Base-by-base conservation (phyloP, 2,329 filamentous ascomycete species). In the Phialocephala sp. region DNA sequence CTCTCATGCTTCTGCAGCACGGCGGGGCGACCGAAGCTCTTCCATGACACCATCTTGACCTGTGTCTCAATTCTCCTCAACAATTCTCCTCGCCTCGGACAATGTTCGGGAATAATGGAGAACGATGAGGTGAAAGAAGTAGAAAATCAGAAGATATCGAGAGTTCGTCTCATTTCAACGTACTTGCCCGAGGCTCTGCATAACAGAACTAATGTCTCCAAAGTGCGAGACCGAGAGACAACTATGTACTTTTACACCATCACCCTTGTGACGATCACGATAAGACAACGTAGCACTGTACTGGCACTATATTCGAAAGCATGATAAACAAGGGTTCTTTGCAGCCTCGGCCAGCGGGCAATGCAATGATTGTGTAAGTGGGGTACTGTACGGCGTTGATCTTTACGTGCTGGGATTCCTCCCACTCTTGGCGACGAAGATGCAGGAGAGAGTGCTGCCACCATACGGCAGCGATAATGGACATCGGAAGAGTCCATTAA, bases 1-100 rank as follows among this genome's bases (percentile, higher is more conserved):
- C 71, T 68, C 56, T 71, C 68, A 57, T 71, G 43, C 69, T 71
- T 59, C 47, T 68, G 37, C 69, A 70, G 45, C 11, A 59, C n/a
- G 8, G 59, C 37, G n/a, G 39, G n/a, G 36, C 39, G 45, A 43
- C n/a, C 41, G 45, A 62, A 63, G 9, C 54, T 62, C 15, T 65
- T 61, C 20, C 67, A 60, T 11, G 59, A 62, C 20, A 59, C 56
- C 64, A 69, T 66, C 20, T 61, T 58, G 24, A 37, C n/a, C 47
- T 27, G 4, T 14, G 15, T 9, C 50, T 54, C 24, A 32, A 27
- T 18, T 18, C 4, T 9, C 50, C 5, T 50, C 8, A 50, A 6
- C 2, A 11, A 47, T 11, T 18, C 18, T 20, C 43, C 22, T 47
- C 18, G 22, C 18, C 43, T 47, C n/a, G 18, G 22, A 6, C 18